Percentiles rank a stretch among this genome's conserved stretches.
These are phyloP conservation scores for Globisporangium spinosum DNA, from an alignment of 352 stramenopile species.

Conservation along the genomic window DNA sequence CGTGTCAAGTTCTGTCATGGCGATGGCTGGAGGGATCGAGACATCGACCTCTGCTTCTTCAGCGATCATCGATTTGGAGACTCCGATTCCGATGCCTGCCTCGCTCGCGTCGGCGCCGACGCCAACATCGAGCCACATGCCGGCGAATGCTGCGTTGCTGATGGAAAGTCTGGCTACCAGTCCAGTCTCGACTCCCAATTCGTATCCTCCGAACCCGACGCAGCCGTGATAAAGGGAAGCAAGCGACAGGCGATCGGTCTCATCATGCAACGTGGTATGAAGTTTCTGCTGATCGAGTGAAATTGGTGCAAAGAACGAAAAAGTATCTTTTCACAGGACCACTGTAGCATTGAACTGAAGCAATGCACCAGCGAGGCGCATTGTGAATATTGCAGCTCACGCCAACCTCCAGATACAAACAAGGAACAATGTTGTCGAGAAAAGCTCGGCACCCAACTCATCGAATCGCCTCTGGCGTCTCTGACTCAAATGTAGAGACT, in stretches of 20 bases:
- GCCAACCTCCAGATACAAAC: background rate
- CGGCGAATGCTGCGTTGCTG: slow-evolving; percentile 7
- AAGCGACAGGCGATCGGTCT: background rate
- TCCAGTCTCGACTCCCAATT: slow-evolving; percentile 18
- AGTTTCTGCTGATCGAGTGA: background rate
- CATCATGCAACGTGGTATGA: background rate
- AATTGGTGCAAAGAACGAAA: background rate
- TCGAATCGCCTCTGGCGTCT: background rate
- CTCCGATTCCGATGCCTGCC: slow-evolving; percentile 46
- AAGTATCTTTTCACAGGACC: background rate
- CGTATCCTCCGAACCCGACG: slow-evolving; percentile 14
- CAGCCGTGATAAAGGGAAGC: slow-evolving; percentile 4
- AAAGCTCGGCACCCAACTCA: background rate
- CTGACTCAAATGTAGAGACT: background rate
- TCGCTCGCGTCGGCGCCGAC: slow-evolving; percentile 24
- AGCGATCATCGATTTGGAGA: slow-evolving; percentile 43
- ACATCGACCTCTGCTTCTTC: slow-evolving; percentile 27
- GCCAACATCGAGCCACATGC: slow-evolving; percentile 5
- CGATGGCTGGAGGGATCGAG: slow-evolving; percentile 25
- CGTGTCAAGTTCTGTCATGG: slow-evolving; percentile 19
- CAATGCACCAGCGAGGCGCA: background rate
- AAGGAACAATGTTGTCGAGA: background rate
- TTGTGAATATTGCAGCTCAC: background rate
- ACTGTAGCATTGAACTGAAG: background rate
- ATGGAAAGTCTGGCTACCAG: slow-evolving; percentile 25